Evolutionary conservation across 768 basidiomycete genomes (phyloP), one percentile per base, ranked within the genome.

Genomic region (Macrolepiota albuminosa): DNA sequence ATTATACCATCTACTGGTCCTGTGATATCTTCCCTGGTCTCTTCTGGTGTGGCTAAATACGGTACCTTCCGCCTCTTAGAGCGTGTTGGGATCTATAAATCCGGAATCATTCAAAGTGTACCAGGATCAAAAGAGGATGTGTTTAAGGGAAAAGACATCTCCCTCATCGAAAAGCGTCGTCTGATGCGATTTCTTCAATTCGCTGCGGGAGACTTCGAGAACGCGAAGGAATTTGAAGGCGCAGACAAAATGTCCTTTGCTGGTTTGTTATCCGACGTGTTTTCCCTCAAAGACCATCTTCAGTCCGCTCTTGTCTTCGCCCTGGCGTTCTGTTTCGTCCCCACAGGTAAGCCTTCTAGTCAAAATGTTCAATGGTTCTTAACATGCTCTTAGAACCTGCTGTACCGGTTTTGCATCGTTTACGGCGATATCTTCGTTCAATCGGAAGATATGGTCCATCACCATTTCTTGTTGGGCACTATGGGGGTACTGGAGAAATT

Each of bases 381-480:
- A 45, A 69, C 39, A 5, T 33, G 4, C 29, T 36, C 18, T 34
- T 66, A 93, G 95, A 97, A 53, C 74, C 80, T 2, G 86, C 89
- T 1, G 68, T 84, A 8, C 78, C 81, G 1, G 84, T 89, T 2
- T 73, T 98, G 8, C 70, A 72, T n/a, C 86, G 95, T 7, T 74
- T 95, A 11, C 84, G 86, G 7, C 73, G 78, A 26, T 94, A 91
- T 69, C 77, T 98, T 14, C 85, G 79, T 51, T 92, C 94, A 0
- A 73, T 85, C 18, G 95, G 95, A 3, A 81, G 92, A 34, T 98
- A 97, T 67, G 95, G 95, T 3, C 68, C 80, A 3, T 71, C 81
- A 72, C 86, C 95, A 1, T 98, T 94, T 75, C 82, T 98, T 16
- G 79, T 98, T n/a, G 93, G 93, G 0, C 93, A 97, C 65, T 98